A percentile compares a stretch with the other conserved stretches of the same genome.
Evolutionary conservation across 1,139 yeast species (phyloP).

Genomic region (Zygoascus meyerae): DNA sequence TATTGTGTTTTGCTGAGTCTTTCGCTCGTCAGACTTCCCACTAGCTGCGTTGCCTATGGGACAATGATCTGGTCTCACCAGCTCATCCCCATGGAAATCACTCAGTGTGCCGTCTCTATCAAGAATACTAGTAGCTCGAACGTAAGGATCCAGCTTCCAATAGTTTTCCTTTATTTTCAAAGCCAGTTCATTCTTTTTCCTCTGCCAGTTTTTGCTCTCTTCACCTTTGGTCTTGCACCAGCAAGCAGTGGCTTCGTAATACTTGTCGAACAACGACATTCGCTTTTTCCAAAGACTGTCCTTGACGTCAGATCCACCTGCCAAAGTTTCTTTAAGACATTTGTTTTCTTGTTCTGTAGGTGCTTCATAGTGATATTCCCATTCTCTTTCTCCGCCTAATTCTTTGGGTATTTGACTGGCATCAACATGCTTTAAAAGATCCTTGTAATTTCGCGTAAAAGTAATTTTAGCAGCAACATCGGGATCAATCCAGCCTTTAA

Average conservation of each 20-base stretch:
- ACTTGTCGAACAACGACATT: constrained; percentile 41
- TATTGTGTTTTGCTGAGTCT: not conserved
- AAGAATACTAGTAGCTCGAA: constrained; percentile 60
- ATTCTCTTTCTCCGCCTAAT: constrained; percentile 61
- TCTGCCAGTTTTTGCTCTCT: constrained; percentile 40
- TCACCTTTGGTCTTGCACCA: constrained; percentile 55
- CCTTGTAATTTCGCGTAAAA: constrained; percentile 59
- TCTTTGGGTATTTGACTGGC: constrained; percentile 49
- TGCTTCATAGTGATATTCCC: constrained; percentile 47
- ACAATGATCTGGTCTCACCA: not conserved
- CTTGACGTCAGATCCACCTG: constrained; percentile 38
- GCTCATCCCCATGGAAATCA: constrained; percentile 25
- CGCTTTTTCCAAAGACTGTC: constrained; percentile 45
- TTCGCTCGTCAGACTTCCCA: not conserved
- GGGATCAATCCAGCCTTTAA: constrained; percentile 84
- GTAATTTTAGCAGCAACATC: constrained; percentile 76
- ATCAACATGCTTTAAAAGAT: constrained; percentile 53
- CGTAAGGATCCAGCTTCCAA: constrained; percentile 59
- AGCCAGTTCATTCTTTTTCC: constrained; percentile 47
- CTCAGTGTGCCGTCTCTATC: constrained; percentile 52
- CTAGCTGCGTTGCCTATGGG: not conserved
- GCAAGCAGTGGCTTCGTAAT: constrained; percentile 51
- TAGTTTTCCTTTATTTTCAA: constrained; percentile 51
- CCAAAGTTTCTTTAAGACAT: constrained; percentile 23
- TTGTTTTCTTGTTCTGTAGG: constrained; percentile 51